These are phyloP conservation scores for Exophiala viscosa DNA, from an alignment of 2,329 filamentous ascomycete species.

Conservation along the genomic window DNA sequence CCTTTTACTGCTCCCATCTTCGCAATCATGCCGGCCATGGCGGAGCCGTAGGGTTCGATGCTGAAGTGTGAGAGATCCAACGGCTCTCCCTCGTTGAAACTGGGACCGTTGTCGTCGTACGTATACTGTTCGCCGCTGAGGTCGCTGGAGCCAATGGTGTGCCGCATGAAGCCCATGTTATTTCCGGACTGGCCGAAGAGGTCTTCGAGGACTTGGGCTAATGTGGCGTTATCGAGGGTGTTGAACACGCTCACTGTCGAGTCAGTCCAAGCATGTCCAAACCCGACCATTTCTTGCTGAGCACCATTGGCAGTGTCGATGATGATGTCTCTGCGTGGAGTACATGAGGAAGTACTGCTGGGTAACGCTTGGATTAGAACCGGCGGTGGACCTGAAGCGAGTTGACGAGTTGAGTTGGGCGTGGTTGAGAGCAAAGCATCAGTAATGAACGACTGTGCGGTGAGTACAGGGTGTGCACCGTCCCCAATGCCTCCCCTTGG, in stretches of 20 bases:
- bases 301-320: constrained; percentile 9
- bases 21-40: constrained; percentile 38
- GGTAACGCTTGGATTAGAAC: constrained; percentile 1
- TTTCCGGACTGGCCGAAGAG: constrained; percentile 36
- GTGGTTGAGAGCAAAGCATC: constrained; percentile 5
- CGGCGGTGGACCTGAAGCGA: constrained; percentile 5
- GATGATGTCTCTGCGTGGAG: constrained; percentile 4
- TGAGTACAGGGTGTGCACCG: constrained; percentile 6
- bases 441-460: constrained; percentile 10
- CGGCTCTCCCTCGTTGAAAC: constrained; percentile 31
- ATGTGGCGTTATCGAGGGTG: constrained; percentile 29
- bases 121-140: constrained; percentile 36
- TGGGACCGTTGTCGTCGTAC: constrained; percentile 33
- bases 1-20: constrained; percentile 36
- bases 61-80: constrained; percentile 33
- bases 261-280: constrained; percentile 40
- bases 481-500: constrained; percentile 11
- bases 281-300: constrained; percentile 31
- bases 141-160: constrained; percentile 39
- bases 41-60: constrained; percentile 34
- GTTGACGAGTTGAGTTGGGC: constrained; percentile 6
- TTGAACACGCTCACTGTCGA: constrained; percentile 37
- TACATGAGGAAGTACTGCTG: not conserved
- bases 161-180: constrained; percentile 39
- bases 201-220: constrained; percentile 34